Base-by-base conservation (phyloP, 2,329 filamentous ascomycete species). In the Fusarium coffeatum region DNA sequence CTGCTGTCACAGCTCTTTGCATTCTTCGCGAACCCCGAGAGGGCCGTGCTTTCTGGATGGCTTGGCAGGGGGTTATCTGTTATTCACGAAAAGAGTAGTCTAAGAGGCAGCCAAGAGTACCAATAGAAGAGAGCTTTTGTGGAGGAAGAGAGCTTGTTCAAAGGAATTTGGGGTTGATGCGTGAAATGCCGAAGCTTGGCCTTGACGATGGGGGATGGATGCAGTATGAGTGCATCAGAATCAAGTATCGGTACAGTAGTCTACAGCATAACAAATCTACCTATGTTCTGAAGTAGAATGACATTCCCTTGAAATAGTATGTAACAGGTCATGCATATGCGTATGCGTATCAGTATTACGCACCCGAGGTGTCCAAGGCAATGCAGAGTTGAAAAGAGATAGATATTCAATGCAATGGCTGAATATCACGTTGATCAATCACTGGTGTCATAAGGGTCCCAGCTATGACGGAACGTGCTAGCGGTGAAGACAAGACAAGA, bases 11-110 rank as follows among this genome's bases (percentile, higher is more conserved):
- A 59, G 68, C 22, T 55, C 20, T 51, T 47, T 54, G 56, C 72
- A 71, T 74, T 63, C 65, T 61, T 73, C 56, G 68, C 60, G 28
- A 61, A 64, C 70, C 59, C 72, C 72, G 72, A 74, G 59, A 55
- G 61, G 72, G 59, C 68, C 70, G 72, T 72, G 65, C 59, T 49
- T 25, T 66, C 34, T 55, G 57, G 42, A 55, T 50, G 41, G 61
- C 54, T 61, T 58, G 59, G 54, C 68, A 64, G 63, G 68, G 67
- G 67, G 59, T 23, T 15, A 47, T 41, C 28, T 59, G 27, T 61
- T 66, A 49, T 66, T 65, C 23, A 28, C 40, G 32, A 40, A 32
- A 18, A 37, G 57, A 41, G 30, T 32, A n/a, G 34, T 37, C 34
- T 37, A 60, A 66, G 68, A 71, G 55, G 64, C 63, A 68, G 58